Evolutionary conservation across 2,329 filamentous ascomycete genomes (phyloP).

Genomic region (Cladophialophora chaetospira): DNA sequence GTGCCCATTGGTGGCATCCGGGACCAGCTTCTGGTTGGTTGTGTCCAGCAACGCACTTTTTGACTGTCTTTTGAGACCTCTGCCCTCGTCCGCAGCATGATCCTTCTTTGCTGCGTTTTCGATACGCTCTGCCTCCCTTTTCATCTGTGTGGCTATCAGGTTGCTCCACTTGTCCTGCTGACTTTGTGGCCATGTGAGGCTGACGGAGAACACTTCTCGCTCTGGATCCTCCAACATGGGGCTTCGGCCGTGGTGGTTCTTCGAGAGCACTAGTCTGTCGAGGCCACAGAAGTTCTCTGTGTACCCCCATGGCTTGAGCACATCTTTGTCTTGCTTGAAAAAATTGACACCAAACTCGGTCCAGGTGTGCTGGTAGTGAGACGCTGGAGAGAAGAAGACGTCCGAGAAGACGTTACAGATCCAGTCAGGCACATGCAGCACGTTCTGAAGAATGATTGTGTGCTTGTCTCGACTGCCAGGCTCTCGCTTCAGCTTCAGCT

Average conservation of each 20-base stretch:
- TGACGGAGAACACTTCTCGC: constrained; percentile 34
- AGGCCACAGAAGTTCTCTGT: constrained; percentile 34
- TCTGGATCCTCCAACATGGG: constrained; percentile 34
- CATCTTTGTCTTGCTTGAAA: constrained; percentile 22
- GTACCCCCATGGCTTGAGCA: constrained; percentile 32
- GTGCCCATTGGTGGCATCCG: constrained; percentile 10
- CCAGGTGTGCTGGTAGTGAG: constrained; percentile 32
- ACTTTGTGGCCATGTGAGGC: constrained; percentile 32
- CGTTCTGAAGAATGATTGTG: constrained; percentile 37
- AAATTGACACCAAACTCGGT: constrained; percentile 31
- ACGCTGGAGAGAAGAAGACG: constrained; percentile 22
- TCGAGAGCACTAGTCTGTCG: constrained; percentile 29
- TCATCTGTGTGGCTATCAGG: constrained; percentile 8
- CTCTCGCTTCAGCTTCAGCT: constrained; percentile 35
- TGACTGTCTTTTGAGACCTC: constrained; percentile 9
- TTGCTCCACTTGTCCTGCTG: constrained; percentile 32
- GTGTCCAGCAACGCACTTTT: constrained; percentile 18
- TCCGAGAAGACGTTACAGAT: constrained; percentile 38
- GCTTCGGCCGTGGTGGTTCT: constrained; percentile 26
- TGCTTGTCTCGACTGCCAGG: constrained; percentile 31
- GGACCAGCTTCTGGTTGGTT: constrained; percentile 22
- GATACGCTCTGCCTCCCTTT: constrained; percentile 16
- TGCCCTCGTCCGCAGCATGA: constrained; percentile 11
- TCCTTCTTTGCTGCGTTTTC: constrained; percentile 18
- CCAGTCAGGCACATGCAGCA: constrained; percentile 41